Base-by-base conservation (phyloP, 352 stramenopile species). In the Phytophthora fragariaefolia region DNA sequence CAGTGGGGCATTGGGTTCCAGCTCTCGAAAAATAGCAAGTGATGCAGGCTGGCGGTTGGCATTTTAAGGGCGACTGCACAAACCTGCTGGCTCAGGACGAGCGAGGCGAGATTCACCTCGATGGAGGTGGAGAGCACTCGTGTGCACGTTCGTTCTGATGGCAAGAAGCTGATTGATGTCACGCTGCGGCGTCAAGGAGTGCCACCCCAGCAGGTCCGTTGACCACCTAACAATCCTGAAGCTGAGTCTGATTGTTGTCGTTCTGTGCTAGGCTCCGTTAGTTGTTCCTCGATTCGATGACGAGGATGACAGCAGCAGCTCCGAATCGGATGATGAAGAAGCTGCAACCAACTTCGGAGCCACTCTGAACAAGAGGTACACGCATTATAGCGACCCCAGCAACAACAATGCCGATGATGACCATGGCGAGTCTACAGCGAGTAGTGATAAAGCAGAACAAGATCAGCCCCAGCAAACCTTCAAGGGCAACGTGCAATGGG, bases 281-380 rank as follows among this genome's bases (percentile, higher is more conserved):
- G 72, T 82, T 24, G 32, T 93, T n/a, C 82, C 85, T 32, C 69
- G 78, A 42, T 93, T 91, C 52, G 81, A 93, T 51, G 83, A 93
- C 17, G 82, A 90, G 32, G 76, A 86, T 36, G 76, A 79, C 48
- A 81, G 85, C 23, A 79, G 80, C 40, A 81, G 80, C 49, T 86
- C 73, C 23, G 66, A 61, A n/a, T 80, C 69, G 5, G 70, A 70
- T 20, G 65, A 66, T 18, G 76, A 85, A 17, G 63, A 76, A 17
- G 26, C 42, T 36, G 22, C 20, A 8, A 34, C 32, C 8, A 58
- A 60, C 10, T 26, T 51, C 26, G 15, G 36, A 9, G 8, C 22
- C 17, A 48, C 34, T 8, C 13, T 48, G 20, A 55, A 18, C 55
- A 63, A 60, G 18, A 63, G 49, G 17, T 27, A 47, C 2, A n/a